A percentile compares a stretch with the other conserved stretches of the same genome.
These are phyloP conservation scores for Coniochaeta ligniaria DNA, from an alignment of 2,329 filamentous ascomycete species.

Conservation along the genomic window DNA sequence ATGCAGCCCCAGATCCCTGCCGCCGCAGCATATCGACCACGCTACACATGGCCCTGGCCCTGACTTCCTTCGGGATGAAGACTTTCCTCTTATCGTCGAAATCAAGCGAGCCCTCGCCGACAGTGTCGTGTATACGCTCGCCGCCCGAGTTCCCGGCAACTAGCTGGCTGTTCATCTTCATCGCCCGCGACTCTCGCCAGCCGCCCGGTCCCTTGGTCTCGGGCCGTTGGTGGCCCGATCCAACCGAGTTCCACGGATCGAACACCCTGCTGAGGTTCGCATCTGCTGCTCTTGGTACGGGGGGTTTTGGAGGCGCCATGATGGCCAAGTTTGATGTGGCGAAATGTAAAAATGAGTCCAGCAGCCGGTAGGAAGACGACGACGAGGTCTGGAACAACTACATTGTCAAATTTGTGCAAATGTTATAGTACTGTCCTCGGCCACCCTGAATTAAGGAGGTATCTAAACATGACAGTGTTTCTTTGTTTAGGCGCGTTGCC, in stretches of 20 bases:
- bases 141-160: constrained; percentile 48
- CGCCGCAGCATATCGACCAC: constrained; percentile 47
- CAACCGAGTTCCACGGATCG: constrained; percentile 66
- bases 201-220: constrained; percentile 58
- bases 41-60: constrained; percentile 30
- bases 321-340: not conserved
- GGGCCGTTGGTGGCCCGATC: constrained; percentile 72
- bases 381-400: not conserved
- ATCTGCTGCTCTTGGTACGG: constrained; percentile 17
- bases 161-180: constrained; percentile 67
- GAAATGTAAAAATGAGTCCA: not conserved
- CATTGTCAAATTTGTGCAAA: not conserved
- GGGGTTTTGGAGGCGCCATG: constrained; percentile 10
- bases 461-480: not conserved
- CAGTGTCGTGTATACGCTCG: constrained; percentile 54
- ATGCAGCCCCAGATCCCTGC: constrained; percentile 20
- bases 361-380: not conserved
- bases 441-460: too few species aligned
- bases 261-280: constrained; percentile 40
- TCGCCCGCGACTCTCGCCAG: constrained; percentile 65
- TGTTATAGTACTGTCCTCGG: too few species aligned
- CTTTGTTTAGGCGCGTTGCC: not conserved
- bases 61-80: constrained; percentile 34
- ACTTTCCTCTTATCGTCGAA: constrained; percentile 37
- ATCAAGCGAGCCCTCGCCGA: constrained; percentile 55